These are phyloP conservation scores for Solanum etuberosum DNA, from an alignment of 257 asterid species.

Conservation along the genomic window DNA sequence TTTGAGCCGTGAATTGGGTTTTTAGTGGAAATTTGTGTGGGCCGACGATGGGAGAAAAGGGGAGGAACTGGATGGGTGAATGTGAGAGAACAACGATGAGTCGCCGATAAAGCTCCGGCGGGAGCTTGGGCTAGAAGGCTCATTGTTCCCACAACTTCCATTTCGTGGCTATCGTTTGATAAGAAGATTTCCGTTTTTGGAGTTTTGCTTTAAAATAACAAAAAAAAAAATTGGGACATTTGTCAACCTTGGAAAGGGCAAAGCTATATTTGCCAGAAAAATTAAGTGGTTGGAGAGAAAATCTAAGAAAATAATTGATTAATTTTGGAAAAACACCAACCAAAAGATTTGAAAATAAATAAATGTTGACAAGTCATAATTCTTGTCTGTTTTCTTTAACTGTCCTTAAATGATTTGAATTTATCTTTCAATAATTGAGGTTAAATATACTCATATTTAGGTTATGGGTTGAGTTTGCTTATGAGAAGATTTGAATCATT, in stretches of 20 bases:
- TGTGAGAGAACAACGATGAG: constrained; percentile 55
- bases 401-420: too few species aligned
- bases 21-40: constrained; percentile 19
- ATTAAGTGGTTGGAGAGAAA: background rate
- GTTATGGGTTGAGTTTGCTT: too few species aligned
- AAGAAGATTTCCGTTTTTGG: background rate
- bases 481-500: too few species aligned
- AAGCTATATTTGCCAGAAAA: background rate
- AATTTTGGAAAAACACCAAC: background rate
- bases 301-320: background rate
- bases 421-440: background rate
- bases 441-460: too few species aligned
- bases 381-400: background rate
- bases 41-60: constrained; percentile 44
- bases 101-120: constrained; percentile 39
- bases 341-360: background rate
- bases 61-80: constrained; percentile 53
- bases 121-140: constrained; percentile 42
- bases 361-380: background rate
- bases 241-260: background rate
- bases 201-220: background rate
- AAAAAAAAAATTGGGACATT: background rate
- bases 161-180: background rate
- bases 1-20: constrained; percentile 18
- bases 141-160: constrained; percentile 4